Percentiles rank a stretch among this genome's conserved stretches.
Conservation (phyloP, 1,139 yeast species). For the Wickerhamomyces sp. region DNA sequence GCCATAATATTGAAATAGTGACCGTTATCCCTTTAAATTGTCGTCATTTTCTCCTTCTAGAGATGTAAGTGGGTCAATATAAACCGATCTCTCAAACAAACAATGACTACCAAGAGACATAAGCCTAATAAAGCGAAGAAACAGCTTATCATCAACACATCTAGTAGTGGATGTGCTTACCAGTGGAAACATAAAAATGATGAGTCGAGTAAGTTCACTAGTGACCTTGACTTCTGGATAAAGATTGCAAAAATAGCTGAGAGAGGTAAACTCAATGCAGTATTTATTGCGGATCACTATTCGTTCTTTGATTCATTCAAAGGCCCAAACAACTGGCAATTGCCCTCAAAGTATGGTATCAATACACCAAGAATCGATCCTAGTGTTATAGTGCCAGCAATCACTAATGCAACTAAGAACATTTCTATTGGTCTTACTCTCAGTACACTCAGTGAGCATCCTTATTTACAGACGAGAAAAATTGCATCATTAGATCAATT, state of each 20-base stretch:
- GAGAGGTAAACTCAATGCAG: slow-evolving; percentile 7
- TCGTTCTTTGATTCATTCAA: slow-evolving; percentile 7
- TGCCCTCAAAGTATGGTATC: slow-evolving; percentile 6
- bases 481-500: slow-evolving; percentile 27
- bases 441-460: slow-evolving; percentile 7
- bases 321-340: slow-evolving; percentile 6
- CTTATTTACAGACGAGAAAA: slow-evolving; percentile 5
- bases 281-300: slow-evolving; percentile 28
- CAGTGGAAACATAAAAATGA: slow-evolving; percentile 35
- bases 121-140: not conserved
- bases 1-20: too few relatives aligned
- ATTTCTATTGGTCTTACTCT: slow-evolving; percentile 5
- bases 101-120: not conserved
- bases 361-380: slow-evolving; percentile 33
- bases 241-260: slow-evolving; percentile 6
- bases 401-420: slow-evolving; percentile 5
- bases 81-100: too few relatives aligned
- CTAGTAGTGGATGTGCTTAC: not conserved
- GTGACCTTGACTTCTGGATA: slow-evolving; percentile 6
- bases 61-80: too few relatives aligned
- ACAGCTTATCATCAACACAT: not conserved
- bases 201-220: slow-evolving; percentile 4
- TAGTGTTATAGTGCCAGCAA: slow-evolving; percentile 28
- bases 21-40: too few relatives aligned
- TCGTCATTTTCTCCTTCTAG: too few relatives aligned